phyloP scores from a whole-genome alignment of 371 early-diverging fungal genomes.

The Rhizomucor pusillus region DNA sequence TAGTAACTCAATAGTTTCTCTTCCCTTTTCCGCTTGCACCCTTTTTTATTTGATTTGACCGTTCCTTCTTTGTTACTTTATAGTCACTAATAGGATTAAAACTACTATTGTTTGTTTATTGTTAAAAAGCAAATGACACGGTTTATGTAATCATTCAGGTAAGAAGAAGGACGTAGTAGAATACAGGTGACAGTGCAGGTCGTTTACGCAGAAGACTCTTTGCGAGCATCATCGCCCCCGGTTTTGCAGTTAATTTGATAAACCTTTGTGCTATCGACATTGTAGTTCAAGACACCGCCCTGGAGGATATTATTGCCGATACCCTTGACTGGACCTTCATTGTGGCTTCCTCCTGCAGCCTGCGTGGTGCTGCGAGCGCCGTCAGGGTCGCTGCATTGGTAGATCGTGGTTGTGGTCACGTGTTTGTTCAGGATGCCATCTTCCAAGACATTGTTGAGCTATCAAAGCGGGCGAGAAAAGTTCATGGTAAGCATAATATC shows the following conservation, averaged over 20 bases:
- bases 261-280: conserved; percentile 1
- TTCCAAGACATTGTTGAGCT: no score
- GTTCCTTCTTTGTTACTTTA: neutral
- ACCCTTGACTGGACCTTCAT: neutral
- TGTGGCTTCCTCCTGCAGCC: conserved; percentile 1
- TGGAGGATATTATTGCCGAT: conserved; percentile 1
- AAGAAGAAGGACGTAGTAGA: no score
- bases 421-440: no score
- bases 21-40: no score
- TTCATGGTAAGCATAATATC: no score
- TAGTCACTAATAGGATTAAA: neutral
- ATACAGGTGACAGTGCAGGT: neutral
- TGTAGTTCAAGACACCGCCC: conserved; percentile 2
- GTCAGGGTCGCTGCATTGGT: neutral
- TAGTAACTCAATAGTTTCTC: no score
- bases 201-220: no score
- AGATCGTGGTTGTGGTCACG: no score
- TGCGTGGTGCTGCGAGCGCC: neutral
- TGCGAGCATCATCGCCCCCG: no score
- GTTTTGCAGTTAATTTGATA: neutral
- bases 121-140: neutral
- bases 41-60: no score
- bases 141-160: no score
- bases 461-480: no score
- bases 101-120: neutral